Conservation (phyloP, 345 rosid genomes). For the Populus ilicifolia region DNA sequence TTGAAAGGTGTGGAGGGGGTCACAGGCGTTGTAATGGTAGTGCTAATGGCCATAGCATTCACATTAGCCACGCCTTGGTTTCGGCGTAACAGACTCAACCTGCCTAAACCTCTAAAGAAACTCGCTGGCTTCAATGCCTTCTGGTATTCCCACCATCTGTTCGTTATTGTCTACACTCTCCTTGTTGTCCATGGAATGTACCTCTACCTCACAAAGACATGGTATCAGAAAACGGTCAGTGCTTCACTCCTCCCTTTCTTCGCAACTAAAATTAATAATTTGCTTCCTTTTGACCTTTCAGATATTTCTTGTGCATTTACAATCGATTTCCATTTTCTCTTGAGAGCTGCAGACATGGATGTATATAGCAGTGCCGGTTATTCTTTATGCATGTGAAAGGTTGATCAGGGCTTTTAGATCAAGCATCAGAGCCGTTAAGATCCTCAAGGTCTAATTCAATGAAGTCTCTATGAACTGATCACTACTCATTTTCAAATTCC, state of each 20-base stretch:
- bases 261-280: neutral
- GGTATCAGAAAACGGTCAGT: slow-evolving; percentile 81
- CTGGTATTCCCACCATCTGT: slow-evolving; percentile 86
- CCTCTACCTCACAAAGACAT: slow-evolving; percentile 63
- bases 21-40: slow-evolving; percentile 73
- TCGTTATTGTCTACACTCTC: slow-evolving; percentile 70
- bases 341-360: slow-evolving; percentile 68
- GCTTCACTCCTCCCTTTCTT: neutral
- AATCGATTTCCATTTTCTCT: neutral
- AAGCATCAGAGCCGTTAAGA: slow-evolving; percentile 73
- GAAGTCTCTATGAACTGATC: neutral
- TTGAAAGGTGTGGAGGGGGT: slow-evolving; percentile 72
- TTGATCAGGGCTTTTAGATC: slow-evolving; percentile 70
- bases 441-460: slow-evolving; percentile 46
- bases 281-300: neutral
- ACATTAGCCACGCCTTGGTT: slow-evolving; percentile 89
- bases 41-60: slow-evolving; percentile 74
- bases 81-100: slow-evolving; percentile 64
- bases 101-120: slow-evolving; percentile 62
- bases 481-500: neutral
- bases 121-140: slow-evolving; percentile 89
- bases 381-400: slow-evolving; percentile 65
- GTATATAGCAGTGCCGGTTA: slow-evolving; percentile 71
- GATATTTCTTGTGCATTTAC: neutral
- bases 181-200: slow-evolving; percentile 73